Conservation (phyloP, 192 early-diverging fungal species). For the Spizellomyces sp. region DNA sequence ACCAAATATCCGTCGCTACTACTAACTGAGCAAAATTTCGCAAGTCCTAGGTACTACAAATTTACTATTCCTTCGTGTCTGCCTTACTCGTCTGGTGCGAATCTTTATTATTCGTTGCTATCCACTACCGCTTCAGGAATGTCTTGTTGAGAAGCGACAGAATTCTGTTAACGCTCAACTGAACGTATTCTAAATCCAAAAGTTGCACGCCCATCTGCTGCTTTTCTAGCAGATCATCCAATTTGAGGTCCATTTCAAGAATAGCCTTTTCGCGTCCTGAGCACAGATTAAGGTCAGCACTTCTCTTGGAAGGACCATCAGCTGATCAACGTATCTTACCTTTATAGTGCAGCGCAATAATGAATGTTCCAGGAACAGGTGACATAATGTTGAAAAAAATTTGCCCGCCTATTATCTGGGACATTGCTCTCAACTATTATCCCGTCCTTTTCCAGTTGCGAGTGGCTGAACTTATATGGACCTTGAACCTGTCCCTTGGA, state of each 20-base stretch:
- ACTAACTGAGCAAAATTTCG: too few species aligned
- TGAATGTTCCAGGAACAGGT: slow-evolving; percentile 85
- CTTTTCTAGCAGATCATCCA: slow-evolving; percentile 64
- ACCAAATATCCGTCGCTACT: too few species aligned
- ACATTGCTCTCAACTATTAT: slow-evolving; percentile 92
- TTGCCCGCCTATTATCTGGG: slow-evolving; percentile 80
- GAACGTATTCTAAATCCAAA: slow-evolving; percentile 91
- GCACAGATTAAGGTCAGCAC: background rate
- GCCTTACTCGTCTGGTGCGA: too few species aligned
- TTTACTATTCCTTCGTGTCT: too few species aligned
- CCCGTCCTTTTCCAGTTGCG: slow-evolving; percentile 85
- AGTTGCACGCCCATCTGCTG: slow-evolving; percentile 88
- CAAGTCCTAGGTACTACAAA: too few species aligned
- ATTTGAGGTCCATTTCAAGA: slow-evolving; percentile 92
- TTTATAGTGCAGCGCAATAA: slow-evolving; percentile 88
- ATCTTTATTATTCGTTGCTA: too few species aligned
- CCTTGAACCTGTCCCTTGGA: slow-evolving; percentile 54
- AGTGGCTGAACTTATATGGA: slow-evolving; percentile 83
- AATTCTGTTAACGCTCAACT: slow-evolving; percentile 81
- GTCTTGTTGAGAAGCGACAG: slow-evolving; percentile 81
- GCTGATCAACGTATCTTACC: slow-evolving; percentile 32
- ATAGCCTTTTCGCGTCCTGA: slow-evolving; percentile 84
- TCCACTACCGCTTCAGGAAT: slow-evolving; percentile 59
- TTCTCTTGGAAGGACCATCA: background rate
- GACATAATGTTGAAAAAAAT: slow-evolving; percentile 90